A percentile compares a stretch with the other conserved stretches of the same genome.
Conservation (phyloP, 2,329 filamentous ascomycete species). For the Curvularia eragrostidis region DNA sequence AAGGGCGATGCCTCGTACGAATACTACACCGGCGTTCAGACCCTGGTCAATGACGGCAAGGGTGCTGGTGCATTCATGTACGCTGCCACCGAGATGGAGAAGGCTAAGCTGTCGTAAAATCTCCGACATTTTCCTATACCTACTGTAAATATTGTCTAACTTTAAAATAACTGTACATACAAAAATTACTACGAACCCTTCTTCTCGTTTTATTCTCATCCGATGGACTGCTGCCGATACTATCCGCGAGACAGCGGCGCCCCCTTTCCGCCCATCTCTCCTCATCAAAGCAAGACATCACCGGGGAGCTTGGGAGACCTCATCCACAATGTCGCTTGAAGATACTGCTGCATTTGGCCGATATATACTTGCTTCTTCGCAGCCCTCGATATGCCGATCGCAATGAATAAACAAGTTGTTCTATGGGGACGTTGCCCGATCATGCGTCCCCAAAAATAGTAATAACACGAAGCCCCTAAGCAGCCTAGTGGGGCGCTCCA, state of each 20-base stretch:
- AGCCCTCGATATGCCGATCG: background rate
- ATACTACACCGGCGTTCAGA: constrained; percentile 50
- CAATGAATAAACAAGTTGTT: background rate
- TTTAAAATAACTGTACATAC: background rate
- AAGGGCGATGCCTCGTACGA: constrained; percentile 59
- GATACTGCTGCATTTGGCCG: background rate
- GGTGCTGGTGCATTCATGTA: constrained; percentile 54
- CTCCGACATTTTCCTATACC: background rate
- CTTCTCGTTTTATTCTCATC: background rate
- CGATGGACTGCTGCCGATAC: background rate
- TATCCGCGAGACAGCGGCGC: background rate
- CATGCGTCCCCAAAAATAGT: too few relatives aligned
- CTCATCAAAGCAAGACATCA: background rate
- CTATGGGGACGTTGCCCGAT: too few relatives aligned
- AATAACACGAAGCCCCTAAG: constrained; percentile 21
- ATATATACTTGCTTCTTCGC: background rate
- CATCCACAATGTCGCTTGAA: background rate
- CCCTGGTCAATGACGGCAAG: constrained; percentile 49
- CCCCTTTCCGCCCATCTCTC: background rate
- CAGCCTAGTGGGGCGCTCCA: constrained; percentile 29
- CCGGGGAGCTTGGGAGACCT: background rate
- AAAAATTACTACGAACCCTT: background rate
- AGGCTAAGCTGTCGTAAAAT: constrained; percentile 17
- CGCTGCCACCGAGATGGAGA: constrained; percentile 43
- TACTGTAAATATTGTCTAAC: constrained; percentile 10